A percentile compares a stretch with the other conserved stretches of the same genome.
Evolutionary conservation across 164 flowering plant genomes (phyloP).

Genomic region (Stephania japonica): DNA sequence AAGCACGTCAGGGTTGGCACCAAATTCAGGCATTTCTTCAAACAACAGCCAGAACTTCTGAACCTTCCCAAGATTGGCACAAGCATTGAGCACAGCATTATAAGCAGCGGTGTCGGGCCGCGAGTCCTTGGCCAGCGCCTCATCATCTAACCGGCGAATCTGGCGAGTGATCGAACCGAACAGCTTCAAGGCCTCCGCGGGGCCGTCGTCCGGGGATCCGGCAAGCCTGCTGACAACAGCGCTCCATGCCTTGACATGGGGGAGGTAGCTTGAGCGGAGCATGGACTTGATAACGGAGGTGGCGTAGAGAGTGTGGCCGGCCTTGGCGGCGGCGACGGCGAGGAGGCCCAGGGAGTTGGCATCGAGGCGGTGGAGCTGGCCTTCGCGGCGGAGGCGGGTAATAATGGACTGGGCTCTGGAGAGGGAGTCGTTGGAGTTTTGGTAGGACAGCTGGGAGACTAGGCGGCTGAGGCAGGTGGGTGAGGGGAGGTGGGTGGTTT

Average conservation of each 20-base stretch:
- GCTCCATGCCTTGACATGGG: conserved; percentile 97
- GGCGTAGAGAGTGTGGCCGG: conserved; percentile 70
- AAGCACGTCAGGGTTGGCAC: conserved; percentile 61
- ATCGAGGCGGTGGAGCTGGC: conserved; percentile 91
- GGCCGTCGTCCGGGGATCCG: conserved; percentile 63
- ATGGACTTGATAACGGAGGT: conserved; percentile 70
- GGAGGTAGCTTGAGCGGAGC: conserved; percentile 81
- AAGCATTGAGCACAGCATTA: conserved; percentile 86
- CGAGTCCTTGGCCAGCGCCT: conserved; percentile 33
- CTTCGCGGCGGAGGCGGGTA: conserved; percentile 69
- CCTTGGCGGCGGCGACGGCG: conserved; percentile 64
- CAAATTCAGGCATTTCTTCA: conserved; percentile 69
- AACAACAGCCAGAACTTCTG: conserved; percentile 49
- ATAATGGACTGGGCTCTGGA: conserved; percentile 77
- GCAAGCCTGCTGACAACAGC: conserved; percentile 85
- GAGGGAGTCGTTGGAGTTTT: conserved; percentile 40
- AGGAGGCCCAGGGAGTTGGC: conserved; percentile 92
- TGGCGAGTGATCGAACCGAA: conserved; percentile 42
- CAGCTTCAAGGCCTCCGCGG: conserved; percentile 52
- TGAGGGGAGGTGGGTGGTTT: conserved; percentile 44
- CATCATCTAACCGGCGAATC: conserved; percentile 28
- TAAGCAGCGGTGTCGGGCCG: conserved; percentile 81
- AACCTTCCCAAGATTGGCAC: conserved; percentile 67
- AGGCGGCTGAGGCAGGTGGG: conserved; percentile 86
- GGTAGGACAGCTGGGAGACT: conserved; percentile 78